Base-by-base conservation (phyloP, 75 land plant species). In the Selaginella moellendorffii region DNA sequence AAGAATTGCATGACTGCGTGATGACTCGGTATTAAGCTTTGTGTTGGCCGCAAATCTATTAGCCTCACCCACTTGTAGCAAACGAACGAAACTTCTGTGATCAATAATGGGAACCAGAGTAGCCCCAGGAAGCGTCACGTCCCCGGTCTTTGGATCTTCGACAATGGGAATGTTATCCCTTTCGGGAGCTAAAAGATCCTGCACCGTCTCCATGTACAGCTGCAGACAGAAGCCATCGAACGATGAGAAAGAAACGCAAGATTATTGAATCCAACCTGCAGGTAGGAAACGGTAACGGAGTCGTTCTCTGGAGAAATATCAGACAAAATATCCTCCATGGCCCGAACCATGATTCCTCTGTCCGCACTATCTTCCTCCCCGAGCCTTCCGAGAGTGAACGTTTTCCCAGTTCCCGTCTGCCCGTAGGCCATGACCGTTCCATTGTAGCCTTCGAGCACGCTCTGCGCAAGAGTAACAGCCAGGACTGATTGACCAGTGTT, bases 341-440 rank as follows among this genome's bases (percentile, higher is more conserved):
- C 80, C 24, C 99, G 88, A 26, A 95, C 92, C 99, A 90, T 95
- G 25, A 95, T 95, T 51, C 99, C 96, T 27, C 99, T 82, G 60
- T 73, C 82, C 68, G 99, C 79, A 31, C 80, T 79, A 61, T 95
- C 97, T 68, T 84, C 97, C 56, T 90, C 92, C 28, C 88, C 97
- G 53, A 95, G 68, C 56, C 77, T 69, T 67, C 99, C 99, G 53
- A 95, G 80, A 24, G 99, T 95, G 63, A 80, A 95, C 2, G 99
- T 95, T 65, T 95, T 95, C 25, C 99, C 99, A 2, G 99, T 95
- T 2, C 97, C 99, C 19, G 99, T 95, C 69, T 95, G 99, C 29
- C 99, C 99, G 78, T 95, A 95, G 27, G 99, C 99, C 99, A 95
- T 95, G 1, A 95, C 82, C 24, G 99, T 95, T 29, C 99, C 99